phyloP scores from a whole-genome alignment of 2,329 filamentous ascomycete species.

The Diplodia seriata region DNA sequence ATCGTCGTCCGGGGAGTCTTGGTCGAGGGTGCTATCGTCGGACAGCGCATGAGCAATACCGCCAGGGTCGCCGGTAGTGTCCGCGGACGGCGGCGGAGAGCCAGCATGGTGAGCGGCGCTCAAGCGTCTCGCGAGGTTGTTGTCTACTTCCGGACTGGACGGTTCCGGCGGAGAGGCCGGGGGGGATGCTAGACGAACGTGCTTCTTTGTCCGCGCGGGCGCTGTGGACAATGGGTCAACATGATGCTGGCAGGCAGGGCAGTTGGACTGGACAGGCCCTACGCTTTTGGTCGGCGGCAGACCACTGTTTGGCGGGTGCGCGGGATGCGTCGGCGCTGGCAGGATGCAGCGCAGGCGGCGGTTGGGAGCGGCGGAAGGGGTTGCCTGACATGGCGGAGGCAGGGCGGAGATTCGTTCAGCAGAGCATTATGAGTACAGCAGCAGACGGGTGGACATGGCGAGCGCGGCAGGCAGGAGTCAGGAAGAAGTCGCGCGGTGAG shows the following conservation, averaged over 20 bases:
- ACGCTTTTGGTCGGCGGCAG: constrained; percentile 4
- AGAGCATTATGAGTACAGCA: constrained; percentile 27
- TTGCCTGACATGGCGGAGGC: constrained; percentile 48
- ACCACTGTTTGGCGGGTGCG: not conserved
- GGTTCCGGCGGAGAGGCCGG: constrained; percentile 47
- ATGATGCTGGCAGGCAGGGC: not conserved
- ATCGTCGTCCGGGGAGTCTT: constrained; percentile 12
- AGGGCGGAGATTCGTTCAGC: constrained; percentile 12
- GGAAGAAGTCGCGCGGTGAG: constrained; percentile 4
- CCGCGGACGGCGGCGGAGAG: constrained; percentile 36
- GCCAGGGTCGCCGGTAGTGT: constrained; percentile 33
- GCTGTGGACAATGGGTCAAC: constrained; percentile 22
- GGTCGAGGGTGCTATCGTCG: constrained; percentile 19
- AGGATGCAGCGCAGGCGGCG: constrained; percentile 14
- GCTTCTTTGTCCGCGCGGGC: constrained; percentile 32
- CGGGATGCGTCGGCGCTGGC: constrained; percentile 24
- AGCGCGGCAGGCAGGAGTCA: not conserved
- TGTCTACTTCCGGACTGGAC: constrained; percentile 39
- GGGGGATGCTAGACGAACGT: constrained; percentile 59
- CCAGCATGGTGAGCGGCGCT: constrained; percentile 35
- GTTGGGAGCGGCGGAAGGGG: constrained; percentile 48
- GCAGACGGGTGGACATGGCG: constrained; percentile 21
- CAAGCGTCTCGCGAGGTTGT: constrained; percentile 36
- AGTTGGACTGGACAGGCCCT: not conserved
- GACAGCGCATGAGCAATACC: constrained; percentile 2